Conservation (phyloP, 225 moss, liverwort and hornwort species). For the Marchantia polymorpha region DNA sequence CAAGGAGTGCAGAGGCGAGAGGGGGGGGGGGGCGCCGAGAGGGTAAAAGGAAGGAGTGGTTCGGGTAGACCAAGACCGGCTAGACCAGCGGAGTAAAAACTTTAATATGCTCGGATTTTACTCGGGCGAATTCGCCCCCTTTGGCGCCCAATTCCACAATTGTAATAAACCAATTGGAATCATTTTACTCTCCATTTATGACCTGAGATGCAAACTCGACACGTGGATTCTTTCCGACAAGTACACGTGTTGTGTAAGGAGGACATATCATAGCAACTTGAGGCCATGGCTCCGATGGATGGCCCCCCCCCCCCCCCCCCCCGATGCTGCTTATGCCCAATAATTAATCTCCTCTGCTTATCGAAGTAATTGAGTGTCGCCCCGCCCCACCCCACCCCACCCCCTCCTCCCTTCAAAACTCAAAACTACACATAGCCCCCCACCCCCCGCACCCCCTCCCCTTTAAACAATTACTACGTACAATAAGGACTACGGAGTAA, state of each 20-base stretch:
- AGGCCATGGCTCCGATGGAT: background rate
- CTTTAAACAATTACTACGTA: background rate
- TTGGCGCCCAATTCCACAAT: background rate
- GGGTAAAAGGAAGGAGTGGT: constrained; percentile 2
- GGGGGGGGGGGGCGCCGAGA: no score
- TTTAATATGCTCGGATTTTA: background rate
- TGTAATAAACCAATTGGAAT: background rate
- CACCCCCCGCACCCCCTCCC: no score
- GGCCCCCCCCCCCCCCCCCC: no score
- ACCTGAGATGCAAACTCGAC: background rate
- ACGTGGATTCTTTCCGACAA: background rate
- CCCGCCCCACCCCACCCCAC: background rate
- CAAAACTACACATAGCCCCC: background rate
- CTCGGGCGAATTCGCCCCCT: background rate
- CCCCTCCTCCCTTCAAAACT: background rate
- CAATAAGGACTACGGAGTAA: background rate
- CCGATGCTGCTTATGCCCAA: background rate
- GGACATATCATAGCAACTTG: background rate
- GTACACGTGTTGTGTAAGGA: background rate
- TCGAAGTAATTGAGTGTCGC: background rate
- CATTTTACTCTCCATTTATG: no score
- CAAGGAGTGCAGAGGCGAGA: constrained; percentile 29
- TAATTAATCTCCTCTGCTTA: background rate
- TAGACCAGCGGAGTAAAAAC: background rate
- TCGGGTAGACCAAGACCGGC: constrained; percentile 7